Conservation (phyloP, 768 basidiomycete genomes). For the Kwoniella sp. region DNA sequence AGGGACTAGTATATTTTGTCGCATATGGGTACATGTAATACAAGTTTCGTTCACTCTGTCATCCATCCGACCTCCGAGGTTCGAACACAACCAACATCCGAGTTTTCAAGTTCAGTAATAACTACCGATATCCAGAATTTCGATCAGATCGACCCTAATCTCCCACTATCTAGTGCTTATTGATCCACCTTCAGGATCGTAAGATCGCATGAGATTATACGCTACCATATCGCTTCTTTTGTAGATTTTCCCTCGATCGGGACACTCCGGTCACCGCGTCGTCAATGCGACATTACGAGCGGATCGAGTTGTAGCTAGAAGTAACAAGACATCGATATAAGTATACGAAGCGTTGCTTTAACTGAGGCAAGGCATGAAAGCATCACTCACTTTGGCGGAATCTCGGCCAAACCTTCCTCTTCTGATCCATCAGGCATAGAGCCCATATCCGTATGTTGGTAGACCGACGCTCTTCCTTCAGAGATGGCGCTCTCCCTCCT, state of each 20-base stretch:
- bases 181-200: no score
- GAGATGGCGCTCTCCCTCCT: constrained; percentile 18
- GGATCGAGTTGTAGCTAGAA: constrained; percentile 36
- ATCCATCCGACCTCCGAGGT: no score
- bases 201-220: not conserved
- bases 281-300: constrained; percentile 7
- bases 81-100: no score
- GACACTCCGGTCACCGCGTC: no score
- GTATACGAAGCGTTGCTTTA: no score
- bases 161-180: no score
- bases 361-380: no score
- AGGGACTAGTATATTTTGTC: not conserved
- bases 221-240: not conserved
- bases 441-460: constrained; percentile 48
- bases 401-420: constrained; percentile 29
- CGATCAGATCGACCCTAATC: no score
- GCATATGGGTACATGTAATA: not conserved
- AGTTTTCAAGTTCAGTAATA: no score
- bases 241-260: no score
- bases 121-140: no score
- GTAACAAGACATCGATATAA: not conserved
- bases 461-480: constrained; percentile 28
- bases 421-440: constrained; percentile 23
- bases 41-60: not conserved
- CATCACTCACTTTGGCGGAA: constrained; percentile 50